A percentile compares a stretch with the other conserved stretches of the same genome.
phyloP scores from a whole-genome alignment of 805 yeast species.

The Novakomyces olei region DNA sequence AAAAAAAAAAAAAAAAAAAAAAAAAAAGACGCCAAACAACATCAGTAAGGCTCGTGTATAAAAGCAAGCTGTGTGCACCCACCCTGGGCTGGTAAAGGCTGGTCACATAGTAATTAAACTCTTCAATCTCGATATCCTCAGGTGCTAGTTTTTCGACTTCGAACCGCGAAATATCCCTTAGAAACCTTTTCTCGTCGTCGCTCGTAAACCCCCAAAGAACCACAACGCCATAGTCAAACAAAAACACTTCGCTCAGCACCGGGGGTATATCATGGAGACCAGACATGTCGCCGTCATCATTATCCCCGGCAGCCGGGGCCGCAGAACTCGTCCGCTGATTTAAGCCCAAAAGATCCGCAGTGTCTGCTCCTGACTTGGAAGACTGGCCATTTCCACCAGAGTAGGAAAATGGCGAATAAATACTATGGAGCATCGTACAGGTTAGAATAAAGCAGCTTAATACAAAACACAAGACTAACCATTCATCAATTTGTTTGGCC shows the following conservation, averaged over 20 bases:
- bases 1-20: background rate
- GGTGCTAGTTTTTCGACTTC: constrained; percentile 74
- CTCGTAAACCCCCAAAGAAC: constrained; percentile 89
- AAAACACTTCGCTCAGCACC: constrained; percentile 35
- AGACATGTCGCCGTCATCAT: background rate
- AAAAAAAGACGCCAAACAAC: too few relatives aligned
- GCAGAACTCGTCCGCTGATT: background rate
- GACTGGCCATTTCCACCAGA: background rate
- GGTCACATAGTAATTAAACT: constrained; percentile 85
- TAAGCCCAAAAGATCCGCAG: too few relatives aligned
- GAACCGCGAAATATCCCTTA: constrained; percentile 69
- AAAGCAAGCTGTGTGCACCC: too few relatives aligned
- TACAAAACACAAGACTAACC: constrained; percentile 15
- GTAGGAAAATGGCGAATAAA: background rate
- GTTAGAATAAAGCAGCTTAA: background rate
- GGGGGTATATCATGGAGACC: constrained; percentile 1
- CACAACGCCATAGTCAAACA: constrained; percentile 92
- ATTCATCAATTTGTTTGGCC: constrained; percentile 83
- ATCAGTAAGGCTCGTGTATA: too few relatives aligned
- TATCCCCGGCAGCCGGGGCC: background rate
- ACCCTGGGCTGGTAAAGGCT: constrained; percentile 75
- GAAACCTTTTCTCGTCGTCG: constrained; percentile 60
- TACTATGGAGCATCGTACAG: background rate
- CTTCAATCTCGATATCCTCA: constrained; percentile 86
- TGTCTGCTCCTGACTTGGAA: too few relatives aligned